Conservation (phyloP, 2,329 filamentous ascomycete genomes). For the Pleoardoris graminearum region DNA sequence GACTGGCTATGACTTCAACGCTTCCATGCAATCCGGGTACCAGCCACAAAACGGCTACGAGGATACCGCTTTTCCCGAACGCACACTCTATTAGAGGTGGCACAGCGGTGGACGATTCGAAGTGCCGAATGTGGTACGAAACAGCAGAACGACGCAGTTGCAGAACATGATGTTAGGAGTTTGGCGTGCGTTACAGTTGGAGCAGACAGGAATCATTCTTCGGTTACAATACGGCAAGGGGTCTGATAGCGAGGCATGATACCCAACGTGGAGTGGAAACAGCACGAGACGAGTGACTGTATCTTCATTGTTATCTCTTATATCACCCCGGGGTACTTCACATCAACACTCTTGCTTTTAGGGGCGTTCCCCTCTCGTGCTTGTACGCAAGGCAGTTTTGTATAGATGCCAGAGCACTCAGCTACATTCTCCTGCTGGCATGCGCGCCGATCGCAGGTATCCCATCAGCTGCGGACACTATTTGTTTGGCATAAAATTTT, state of each 20-base stretch:
- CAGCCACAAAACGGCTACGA: slow-evolving; percentile 33
- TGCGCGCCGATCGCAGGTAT: too few relatives aligned
- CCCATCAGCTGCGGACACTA: too few relatives aligned
- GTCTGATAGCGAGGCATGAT: slow-evolving; percentile 8
- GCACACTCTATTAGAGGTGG: slow-evolving; percentile 33
- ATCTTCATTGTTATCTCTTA: neutral
- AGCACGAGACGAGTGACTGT: neutral
- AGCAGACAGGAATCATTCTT: too few relatives aligned
- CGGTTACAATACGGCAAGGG: slow-evolving; percentile 6
- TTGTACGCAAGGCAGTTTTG: too few relatives aligned
- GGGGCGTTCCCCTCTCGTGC: too few relatives aligned
- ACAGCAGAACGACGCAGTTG: slow-evolving; percentile 1
- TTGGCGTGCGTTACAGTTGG: slow-evolving; percentile 2
- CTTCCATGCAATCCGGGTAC: slow-evolving; percentile 30
- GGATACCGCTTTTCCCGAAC: slow-evolving; percentile 43
- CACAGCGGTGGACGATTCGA: too few relatives aligned
- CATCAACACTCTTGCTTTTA: neutral
- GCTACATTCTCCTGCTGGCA: too few relatives aligned
- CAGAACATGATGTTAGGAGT: slow-evolving; percentile 9
- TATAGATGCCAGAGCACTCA: too few relatives aligned
- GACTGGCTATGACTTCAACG: slow-evolving; percentile 38
- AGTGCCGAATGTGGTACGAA: slow-evolving; percentile 5
- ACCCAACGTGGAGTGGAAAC: neutral
- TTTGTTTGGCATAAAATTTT: too few relatives aligned
- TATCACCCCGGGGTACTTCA: too few relatives aligned